Base-by-base conservation (phyloP, 1,139 yeast species). In the Candida sanyaensis region DNA sequence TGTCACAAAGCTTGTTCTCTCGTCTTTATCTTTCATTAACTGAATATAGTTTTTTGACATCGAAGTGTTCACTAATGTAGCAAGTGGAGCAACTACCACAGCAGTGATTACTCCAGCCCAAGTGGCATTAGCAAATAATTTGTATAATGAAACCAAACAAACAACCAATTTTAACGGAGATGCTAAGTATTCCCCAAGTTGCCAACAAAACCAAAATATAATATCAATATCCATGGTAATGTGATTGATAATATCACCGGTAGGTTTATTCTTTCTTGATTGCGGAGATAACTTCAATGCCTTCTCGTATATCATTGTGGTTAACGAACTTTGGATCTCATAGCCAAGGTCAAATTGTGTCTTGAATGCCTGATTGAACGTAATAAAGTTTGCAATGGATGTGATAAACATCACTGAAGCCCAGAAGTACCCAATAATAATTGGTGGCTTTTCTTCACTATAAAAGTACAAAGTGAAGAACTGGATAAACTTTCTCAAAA, bases 91-190 rank as follows among this genome's bases (percentile, higher is more conserved):
- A 44, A 71, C 60, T 23, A 73, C 44, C 10, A 62, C 44, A 0
- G 76, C 73, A 7, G 69, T 62, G 3, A 56, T 55, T 37, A 71
- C 57, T 12, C 78, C 78, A 2, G 72, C 68, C 57, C 71, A 58
- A 33, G 73, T 66, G 23, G 75, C 66, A 42, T 55, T 55, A 0
- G 75, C 75, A 40, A 73, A 52, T 41, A 70, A 58, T 21, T 60
- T 58, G 50, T 62, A 62, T 30, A 70, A 59, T 3, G 73, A 63
- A 12, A 55, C 24, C 44, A 70, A 57, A 41, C 71, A 62, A 41
- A 69, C 49, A 1, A 58, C 50, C 28, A 73, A 58, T 44, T 68
- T 57, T 31, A 73, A 46, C 2, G 77, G 76, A 36, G 97, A 97
- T 0, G 97, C 90, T 11, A 54, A 26, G 30, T 47, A 52, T n/a